A percentile compares a stretch with the other conserved stretches of the same genome.
phyloP scores from a whole-genome alignment of 805 yeast genomes.

The Dipodascus albidus region DNA sequence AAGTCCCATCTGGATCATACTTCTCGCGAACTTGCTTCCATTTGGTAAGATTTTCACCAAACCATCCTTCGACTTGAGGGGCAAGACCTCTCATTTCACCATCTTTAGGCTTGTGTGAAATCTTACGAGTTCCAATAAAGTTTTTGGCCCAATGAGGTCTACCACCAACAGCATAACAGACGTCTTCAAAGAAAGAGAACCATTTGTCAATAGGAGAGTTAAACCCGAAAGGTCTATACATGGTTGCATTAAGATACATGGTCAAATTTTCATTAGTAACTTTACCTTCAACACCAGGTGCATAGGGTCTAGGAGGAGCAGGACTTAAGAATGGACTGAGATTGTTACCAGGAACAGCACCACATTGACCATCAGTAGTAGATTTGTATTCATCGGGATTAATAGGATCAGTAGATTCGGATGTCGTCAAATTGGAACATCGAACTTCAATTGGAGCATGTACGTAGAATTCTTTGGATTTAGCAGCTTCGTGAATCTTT shows the following conservation, averaged over 20 bases:
- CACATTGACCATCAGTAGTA: constrained; percentile 25
- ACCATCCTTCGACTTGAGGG: constrained; percentile 61
- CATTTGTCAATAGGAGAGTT: constrained; percentile 61
- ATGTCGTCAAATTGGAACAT: constrained; percentile 61
- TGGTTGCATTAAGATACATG: constrained; percentile 81
- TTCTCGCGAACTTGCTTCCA: constrained; percentile 55
- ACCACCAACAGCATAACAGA: constrained; percentile 70
- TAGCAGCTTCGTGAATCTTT: constrained; percentile 54
- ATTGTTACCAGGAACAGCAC: constrained; percentile 78
- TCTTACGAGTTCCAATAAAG: constrained; percentile 52
- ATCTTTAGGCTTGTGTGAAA: constrained; percentile 27
- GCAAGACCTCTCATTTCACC: constrained; percentile 77
- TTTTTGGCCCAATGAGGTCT: constrained; percentile 99
- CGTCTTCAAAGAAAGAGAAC: constrained; percentile 74
- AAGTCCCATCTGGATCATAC: constrained; percentile 74
- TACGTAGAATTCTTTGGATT: constrained; percentile 56
- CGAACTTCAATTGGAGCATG: constrained; percentile 95
- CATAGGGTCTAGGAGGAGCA: constrained; percentile 55
- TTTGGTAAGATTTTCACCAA: constrained; percentile 51
- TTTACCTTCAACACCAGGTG: constrained; percentile 28
- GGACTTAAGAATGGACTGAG: constrained; percentile 72
- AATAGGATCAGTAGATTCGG: constrained; percentile 11
- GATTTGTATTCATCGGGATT: constrained; percentile 6
- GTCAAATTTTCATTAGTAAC: constrained; percentile 70
- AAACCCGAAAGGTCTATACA: constrained; percentile 85